Base-by-base conservation (phyloP, 2,329 filamentous ascomycete genomes). In the Proliferodiscus dingleyae region DNA sequence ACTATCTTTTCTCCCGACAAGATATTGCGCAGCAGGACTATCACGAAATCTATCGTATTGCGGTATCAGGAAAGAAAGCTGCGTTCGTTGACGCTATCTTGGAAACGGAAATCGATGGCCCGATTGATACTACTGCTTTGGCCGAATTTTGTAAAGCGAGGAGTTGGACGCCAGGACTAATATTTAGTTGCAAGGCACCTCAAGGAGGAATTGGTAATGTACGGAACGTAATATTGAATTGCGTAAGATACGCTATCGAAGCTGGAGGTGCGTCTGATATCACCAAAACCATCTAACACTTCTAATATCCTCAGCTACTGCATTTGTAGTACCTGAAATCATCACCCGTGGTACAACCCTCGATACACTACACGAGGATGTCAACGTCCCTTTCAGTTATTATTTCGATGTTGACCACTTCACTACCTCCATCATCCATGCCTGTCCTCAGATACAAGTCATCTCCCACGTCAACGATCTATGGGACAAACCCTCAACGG, bases 221-320 rank as follows among this genome's bases (percentile, higher is more conserved):
- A 15, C 67, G 70, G 47, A 71, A 71, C 51, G 67, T 66, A n/a
- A 60, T 70, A 28, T 56, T 74, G 41, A 67, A 66, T 46, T 74
- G 71, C 55, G 56, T 74, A 18, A 65, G 70, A 34, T 66, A 70
- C 41, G 70, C 69, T 11, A 72, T 74, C 24, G 69, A 73, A 60
- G 68, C 70, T 33, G 72, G 72, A 43, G 71, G 71, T 64, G 50
- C 54, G 55, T 66, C 19, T 18, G 5, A 6, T 8, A 18, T 4
- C 2, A 18, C 32, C 11, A 16, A 16, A 4, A 22, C 2, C 5
- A 8, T 21, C 5, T 21, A 62, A 32, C 57, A 11, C 21, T 53
- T 2, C 53, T 50, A 4, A 30, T 39, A 45, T 30, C 49, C 34
- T 19, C 30, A 51, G 50, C 54, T 64, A 67, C 67, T 26, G 61